phyloP scores from a whole-genome alignment of 108 stramenopile genomes.

The Stephanodiscus minutulus region DNA sequence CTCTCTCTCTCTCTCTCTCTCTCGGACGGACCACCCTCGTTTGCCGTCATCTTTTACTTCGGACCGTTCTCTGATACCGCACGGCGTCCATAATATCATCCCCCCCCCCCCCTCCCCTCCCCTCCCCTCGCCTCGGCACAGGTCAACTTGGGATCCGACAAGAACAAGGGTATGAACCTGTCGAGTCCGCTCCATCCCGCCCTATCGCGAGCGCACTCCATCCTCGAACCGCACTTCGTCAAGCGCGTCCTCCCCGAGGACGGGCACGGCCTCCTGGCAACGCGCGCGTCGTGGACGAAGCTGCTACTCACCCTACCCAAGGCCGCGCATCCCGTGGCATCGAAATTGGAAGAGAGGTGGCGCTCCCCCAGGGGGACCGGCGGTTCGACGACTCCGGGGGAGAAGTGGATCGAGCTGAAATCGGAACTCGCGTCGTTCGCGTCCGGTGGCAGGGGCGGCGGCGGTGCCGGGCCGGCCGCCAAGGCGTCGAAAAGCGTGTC shows the following conservation, averaged over 20 bases:
- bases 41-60: too few relatives aligned
- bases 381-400: conserved; percentile 50
- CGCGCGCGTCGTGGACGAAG: conserved; percentile 74
- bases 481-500: conserved; percentile 57
- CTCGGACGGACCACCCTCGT: too few relatives aligned
- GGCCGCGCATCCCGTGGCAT: conserved; percentile 59
- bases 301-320: conserved; percentile 87
- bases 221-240: conserved; percentile 94
- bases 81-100: too few relatives aligned
- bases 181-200: conserved; percentile 87
- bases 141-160: conserved; percentile 65
- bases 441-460: conserved; percentile 30
- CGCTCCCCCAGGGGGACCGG: conserved; percentile 30
- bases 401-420: conserved; percentile 88
- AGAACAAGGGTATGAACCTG: conserved; percentile 71
- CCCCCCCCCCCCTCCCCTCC: background rate
- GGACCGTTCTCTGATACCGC: too few relatives aligned
- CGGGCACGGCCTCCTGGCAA: conserved; percentile 86
- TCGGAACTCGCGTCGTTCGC: conserved; percentile 57
- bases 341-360: conserved; percentile 67
- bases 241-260: conserved; percentile 71
- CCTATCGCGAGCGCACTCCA: conserved; percentile 78
- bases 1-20: too few relatives aligned
- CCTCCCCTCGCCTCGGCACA: conserved; percentile 8
- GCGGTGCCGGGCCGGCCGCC: conserved; percentile 14